Conservation (phyloP, 202 grass and related monocot species). For the Zoysia matrella region DNA sequence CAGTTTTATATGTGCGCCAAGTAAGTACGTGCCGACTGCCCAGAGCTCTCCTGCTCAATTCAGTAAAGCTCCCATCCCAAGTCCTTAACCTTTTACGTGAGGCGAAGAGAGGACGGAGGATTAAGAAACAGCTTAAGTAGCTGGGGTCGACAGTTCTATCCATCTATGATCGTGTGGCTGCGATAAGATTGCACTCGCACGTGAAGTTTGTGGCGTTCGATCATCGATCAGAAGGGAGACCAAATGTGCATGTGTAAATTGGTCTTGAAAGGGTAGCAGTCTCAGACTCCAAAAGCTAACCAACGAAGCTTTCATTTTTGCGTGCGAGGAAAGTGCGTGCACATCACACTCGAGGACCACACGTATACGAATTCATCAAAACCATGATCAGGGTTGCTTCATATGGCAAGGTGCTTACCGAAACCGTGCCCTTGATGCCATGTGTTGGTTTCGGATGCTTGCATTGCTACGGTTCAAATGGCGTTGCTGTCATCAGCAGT, state of each 20-base stretch:
- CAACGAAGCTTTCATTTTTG: slow-evolving; percentile 39
- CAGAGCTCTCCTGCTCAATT: neutral
- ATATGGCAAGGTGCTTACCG: slow-evolving; percentile 4
- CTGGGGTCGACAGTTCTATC: too few relatives aligned
- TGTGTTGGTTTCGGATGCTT: neutral
- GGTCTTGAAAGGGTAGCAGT: neutral
- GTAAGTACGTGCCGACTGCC: slow-evolving; percentile 20
- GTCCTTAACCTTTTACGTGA: neutral
- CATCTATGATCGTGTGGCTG: too few relatives aligned
- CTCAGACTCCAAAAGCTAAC: neutral
- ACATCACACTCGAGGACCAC: slow-evolving; percentile 46
- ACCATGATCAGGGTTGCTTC: slow-evolving; percentile 2
- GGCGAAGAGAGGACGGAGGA: too few relatives aligned
- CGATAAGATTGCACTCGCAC: neutral
- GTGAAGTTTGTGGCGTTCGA: slow-evolving; percentile 13
- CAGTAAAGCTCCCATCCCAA: neutral
- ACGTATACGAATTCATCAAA: neutral
- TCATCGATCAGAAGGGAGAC: neutral
- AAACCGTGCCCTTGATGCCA: neutral
- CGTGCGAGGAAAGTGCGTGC: slow-evolving; percentile 48
- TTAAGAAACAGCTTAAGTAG: too few relatives aligned
- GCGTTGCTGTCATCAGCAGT: neutral
- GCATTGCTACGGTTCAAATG: neutral
- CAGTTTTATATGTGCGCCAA: neutral
- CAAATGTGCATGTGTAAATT: slow-evolving; percentile 15